Evolutionary conservation across 1,284 basidiomycete species (phyloP).

Genomic region (Porogramme epimiltina): DNA sequence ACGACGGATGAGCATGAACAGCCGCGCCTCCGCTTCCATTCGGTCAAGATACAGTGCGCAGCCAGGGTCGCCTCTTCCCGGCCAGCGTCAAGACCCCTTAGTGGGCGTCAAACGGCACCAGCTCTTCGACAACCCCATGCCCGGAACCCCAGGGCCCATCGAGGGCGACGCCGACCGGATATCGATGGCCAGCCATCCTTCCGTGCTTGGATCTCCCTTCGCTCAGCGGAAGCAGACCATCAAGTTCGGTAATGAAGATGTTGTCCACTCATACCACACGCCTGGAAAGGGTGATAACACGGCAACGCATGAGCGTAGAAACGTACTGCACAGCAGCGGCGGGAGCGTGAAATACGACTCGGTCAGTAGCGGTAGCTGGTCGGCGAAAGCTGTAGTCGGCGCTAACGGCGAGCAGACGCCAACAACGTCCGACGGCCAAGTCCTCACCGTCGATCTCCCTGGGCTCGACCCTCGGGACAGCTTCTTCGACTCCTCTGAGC

Average conservation of each 20-base stretch:
- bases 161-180: constrained; percentile 30
- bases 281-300: constrained; percentile 41
- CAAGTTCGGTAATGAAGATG: constrained; percentile 73
- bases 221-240: constrained; percentile 60
- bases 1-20: constrained; percentile 62
- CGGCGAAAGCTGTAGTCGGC: constrained; percentile 19
- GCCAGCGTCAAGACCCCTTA: constrained; percentile 25
- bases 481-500: constrained; percentile 14
- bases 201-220: constrained; percentile 29
- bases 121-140: constrained; percentile 77
- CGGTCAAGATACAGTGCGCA: constrained; percentile 24
- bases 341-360: constrained; percentile 20
- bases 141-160: constrained; percentile 20
- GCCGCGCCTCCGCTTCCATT: constrained; percentile 32
- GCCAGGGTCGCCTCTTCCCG: constrained; percentile 20
- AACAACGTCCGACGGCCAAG: constrained; percentile 2
- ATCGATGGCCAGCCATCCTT: constrained; percentile 31
- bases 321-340: constrained; percentile 18
- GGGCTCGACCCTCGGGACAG: constrained; percentile 17
- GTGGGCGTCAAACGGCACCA: constrained; percentile 70
- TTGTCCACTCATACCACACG: constrained; percentile 71
- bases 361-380: constrained; percentile 26
- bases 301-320: constrained; percentile 57
- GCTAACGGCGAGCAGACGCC: constrained; percentile 21
- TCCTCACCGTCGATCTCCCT: constrained; percentile 16